Base-by-base conservation (phyloP, 75 land plant species). In the Pinus taeda region DNA sequence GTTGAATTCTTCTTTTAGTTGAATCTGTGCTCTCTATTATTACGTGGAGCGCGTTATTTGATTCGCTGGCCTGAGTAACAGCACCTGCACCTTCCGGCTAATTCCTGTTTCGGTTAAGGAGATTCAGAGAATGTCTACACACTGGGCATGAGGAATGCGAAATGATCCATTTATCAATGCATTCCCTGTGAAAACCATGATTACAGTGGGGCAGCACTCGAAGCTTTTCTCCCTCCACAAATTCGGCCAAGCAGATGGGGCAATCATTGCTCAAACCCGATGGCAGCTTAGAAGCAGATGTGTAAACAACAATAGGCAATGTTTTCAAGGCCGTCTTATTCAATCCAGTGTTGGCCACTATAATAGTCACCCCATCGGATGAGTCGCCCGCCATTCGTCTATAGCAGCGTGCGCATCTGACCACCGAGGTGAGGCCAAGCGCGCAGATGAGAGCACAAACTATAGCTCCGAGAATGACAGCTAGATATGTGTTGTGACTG, bases 81-180 rank as follows among this genome's bases (percentile, higher is more conserved):
- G 12, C 55, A 9, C 6, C 42, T 39, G 55, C 55, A 49, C 12
- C 55, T 49, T 9, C 2, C 0, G 55, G 55, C 55, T 9, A 26
- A 26, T 26, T 49, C 55, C 55, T 11, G 12, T 49, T 49, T 49
- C 12, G 12, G 55, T 1, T 11, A 11, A 9, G 55, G 55, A 49
- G 2, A 49, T 49, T 49, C 55, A 49, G 12, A 49, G 55, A 49
- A 49, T 49, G 55, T 60, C 62, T 60, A 70, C 95, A 93, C 12
- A 81, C 85, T 12, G 95, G 95, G 76, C 95, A 93, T 0, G 95
- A 88, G 1, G 89, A 82, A 73, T 86, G 88, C 0, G 86, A 78
- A 18, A n/a, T 75, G 14, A 93, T 89, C 95, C 95, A 93, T 78
- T 79, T 79, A 57, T 93, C 93, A 15, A 93, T 81, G 86, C 95